Evolutionary conservation across 495 filamentous ascomycete genomes (phyloP).

Genomic region (Thozetella sp.): DNA sequence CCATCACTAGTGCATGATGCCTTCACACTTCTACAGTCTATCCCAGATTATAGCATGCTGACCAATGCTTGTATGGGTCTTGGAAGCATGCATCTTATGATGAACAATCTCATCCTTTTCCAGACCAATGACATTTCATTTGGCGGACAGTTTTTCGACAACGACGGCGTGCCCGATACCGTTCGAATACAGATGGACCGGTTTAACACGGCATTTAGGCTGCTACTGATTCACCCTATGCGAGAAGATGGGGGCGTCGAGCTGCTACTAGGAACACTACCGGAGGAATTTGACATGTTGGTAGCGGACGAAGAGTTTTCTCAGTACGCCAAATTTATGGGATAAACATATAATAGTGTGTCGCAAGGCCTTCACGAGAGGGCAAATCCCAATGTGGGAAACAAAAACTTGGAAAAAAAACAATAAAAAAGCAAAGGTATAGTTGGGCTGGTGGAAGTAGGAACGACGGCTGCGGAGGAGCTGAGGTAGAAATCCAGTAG

Average conservation of each 20-base stretch:
- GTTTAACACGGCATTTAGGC: slow-evolving; percentile 20
- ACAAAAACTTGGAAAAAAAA: too few species aligned
- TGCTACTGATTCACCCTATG: slow-evolving; percentile 28
- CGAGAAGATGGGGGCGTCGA: slow-evolving; percentile 34
- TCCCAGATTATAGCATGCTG: slow-evolving; percentile 23
- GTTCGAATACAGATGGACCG: slow-evolving; percentile 30
- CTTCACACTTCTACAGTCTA: slow-evolving; percentile 23
- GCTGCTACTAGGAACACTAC: slow-evolving; percentile 25
- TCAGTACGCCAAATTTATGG: slow-evolving; percentile 25
- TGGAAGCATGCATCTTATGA: slow-evolving; percentile 25
- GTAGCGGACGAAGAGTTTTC: slow-evolving; percentile 26
- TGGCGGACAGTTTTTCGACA: slow-evolving; percentile 27
- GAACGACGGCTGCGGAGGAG: too few species aligned
- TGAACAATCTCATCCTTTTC: slow-evolving; percentile 30
- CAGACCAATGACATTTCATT: slow-evolving; percentile 21
- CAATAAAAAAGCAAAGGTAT: background rate
- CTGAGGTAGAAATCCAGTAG: too few species aligned
- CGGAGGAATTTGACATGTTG: slow-evolving; percentile 32
- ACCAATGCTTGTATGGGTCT: slow-evolving; percentile 26
- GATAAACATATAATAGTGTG: too few species aligned
- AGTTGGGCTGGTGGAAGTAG: too few species aligned
- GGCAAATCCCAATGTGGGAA: too few species aligned
- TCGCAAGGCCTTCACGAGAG: too few species aligned
- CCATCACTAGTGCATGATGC: slow-evolving; percentile 32
- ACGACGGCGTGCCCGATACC: slow-evolving; percentile 21